These are phyloP conservation scores for Pichia sp. DNA, from an alignment of 1,139 yeast genomes.

Conservation along the genomic window DNA sequence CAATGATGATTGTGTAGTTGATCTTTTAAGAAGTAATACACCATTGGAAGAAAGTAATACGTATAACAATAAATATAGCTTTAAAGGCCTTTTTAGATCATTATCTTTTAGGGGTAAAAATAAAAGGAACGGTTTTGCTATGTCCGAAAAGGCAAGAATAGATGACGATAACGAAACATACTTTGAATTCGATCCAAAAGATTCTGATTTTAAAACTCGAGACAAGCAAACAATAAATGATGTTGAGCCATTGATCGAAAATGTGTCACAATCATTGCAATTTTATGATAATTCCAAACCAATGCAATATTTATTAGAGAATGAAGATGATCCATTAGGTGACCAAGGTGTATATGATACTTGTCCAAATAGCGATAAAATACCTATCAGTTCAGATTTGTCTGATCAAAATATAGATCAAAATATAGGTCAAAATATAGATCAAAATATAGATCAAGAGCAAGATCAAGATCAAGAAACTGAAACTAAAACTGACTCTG, in stretches of 20 bases:
- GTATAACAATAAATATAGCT: slow-evolving; percentile 1
- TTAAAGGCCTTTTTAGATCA: slow-evolving; percentile 3
- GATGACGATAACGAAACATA: neutral
- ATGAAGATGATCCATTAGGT: neutral
- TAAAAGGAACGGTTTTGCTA: neutral
- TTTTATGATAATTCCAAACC: neutral
- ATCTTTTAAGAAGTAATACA: neutral
- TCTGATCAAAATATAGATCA: too few relatives aligned
- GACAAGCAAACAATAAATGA: neutral
- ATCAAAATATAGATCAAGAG: too few relatives aligned
- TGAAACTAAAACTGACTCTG: neutral
- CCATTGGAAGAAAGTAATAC: neutral
- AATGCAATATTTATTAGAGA: neutral
- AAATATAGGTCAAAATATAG: too few relatives aligned
- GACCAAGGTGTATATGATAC: neutral
- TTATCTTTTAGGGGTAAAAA: slow-evolving; percentile 6
- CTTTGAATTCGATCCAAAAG: neutral
- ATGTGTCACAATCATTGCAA: neutral
- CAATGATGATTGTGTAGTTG: slow-evolving; percentile 3
- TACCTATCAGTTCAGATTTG: too few relatives aligned
- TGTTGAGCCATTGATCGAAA: neutral
- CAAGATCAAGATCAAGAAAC: too few relatives aligned
- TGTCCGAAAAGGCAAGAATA: neutral
- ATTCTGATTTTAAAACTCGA: neutral
- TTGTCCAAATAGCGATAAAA: neutral